Conservation (phyloP, 2,329 filamentous ascomycete genomes). For the Ceratocystis lukuohia region DNA sequence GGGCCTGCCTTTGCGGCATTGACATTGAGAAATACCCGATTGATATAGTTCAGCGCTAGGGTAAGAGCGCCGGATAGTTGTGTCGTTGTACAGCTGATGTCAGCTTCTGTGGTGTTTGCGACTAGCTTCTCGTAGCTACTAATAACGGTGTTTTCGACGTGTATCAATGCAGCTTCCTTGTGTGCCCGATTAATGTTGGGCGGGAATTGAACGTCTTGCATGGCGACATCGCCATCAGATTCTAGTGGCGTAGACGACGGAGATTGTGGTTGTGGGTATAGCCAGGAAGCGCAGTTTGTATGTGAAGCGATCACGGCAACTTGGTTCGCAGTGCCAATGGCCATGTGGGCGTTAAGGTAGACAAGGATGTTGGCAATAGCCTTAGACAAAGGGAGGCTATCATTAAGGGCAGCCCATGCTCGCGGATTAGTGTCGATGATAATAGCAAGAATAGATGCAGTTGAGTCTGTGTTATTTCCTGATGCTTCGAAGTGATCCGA, state of each 20-base stretch:
- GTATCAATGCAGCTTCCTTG: constrained; percentile 85
- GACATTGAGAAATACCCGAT: constrained; percentile 60
- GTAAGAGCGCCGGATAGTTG: constrained; percentile 85
- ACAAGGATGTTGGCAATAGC: constrained; percentile 81
- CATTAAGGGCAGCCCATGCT: constrained; percentile 70
- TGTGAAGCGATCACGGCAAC: constrained; percentile 87
- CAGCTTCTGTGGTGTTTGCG: constrained; percentile 47
- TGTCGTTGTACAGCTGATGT: constrained; percentile 64
- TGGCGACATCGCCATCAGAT: constrained; percentile 41
- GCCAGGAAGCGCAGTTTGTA: constrained; percentile 71
- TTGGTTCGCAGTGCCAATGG: constrained; percentile 85
- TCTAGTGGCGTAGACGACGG: constrained; percentile 23
- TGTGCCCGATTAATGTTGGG: constrained; percentile 46
- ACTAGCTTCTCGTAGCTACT: constrained; percentile 62
- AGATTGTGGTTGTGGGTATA: constrained; percentile 52
- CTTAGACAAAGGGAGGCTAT: constrained; percentile 64
- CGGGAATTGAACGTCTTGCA: constrained; percentile 36
- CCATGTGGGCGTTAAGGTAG: constrained; percentile 92
- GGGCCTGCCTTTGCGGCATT: constrained; percentile 30
- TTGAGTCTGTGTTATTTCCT: constrained; percentile 31
- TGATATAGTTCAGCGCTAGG: constrained; percentile 77
- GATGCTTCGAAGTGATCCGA: constrained; percentile 44
- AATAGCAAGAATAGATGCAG: constrained; percentile 74
- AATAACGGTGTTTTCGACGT: constrained; percentile 71
- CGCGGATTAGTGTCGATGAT: constrained; percentile 94